Evolutionary conservation across 805 yeast genomes (phyloP).

Genomic region (Saccharomycodes ludwigii): DNA sequence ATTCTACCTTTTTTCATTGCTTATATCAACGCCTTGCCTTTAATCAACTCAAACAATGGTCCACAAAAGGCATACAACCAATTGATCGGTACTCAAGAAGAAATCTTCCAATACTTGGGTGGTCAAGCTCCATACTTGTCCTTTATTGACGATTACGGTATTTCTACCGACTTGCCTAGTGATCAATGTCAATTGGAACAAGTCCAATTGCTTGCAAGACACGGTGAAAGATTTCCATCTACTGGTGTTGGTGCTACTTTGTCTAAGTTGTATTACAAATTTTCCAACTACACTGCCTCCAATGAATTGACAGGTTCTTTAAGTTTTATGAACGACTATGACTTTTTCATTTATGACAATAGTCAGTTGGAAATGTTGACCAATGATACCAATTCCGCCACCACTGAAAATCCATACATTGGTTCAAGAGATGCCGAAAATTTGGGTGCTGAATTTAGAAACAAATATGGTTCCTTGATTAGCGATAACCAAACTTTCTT

Average conservation of each 20-base stretch:
- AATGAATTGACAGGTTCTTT: constrained; percentile 36
- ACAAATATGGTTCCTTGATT: constrained; percentile 30
- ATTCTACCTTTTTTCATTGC: no score
- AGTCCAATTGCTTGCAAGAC: constrained; percentile 61
- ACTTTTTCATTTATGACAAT: constrained; percentile 31
- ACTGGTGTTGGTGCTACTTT: constrained; percentile 28
- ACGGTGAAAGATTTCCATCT: constrained; percentile 69
- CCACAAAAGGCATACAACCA: no score
- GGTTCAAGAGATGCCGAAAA: constrained; percentile 34
- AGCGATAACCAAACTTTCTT: constrained; percentile 23
- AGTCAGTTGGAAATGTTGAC: constrained; percentile 31
- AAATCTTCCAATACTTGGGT: constrained; percentile 38
- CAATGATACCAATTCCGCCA: constrained; percentile 16
- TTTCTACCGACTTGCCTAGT: constrained; percentile 33
- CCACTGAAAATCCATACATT: constrained; percentile 26
- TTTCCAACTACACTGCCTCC: constrained; percentile 18
- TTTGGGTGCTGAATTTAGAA: constrained; percentile 34
- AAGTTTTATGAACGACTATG: constrained; percentile 37
- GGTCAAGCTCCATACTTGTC: constrained; percentile 46
- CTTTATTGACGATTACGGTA: constrained; percentile 38
- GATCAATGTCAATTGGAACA: constrained; percentile 44
- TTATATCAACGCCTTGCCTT: no score
- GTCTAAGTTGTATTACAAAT: constrained; percentile 13
- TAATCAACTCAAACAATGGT: no score
- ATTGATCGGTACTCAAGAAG: constrained; percentile 12